A percentile compares a stretch with the other conserved stretches of the same genome.
Evolutionary conservation across 805 yeast species (phyloP).

Genomic region (Candida argentea): DNA sequence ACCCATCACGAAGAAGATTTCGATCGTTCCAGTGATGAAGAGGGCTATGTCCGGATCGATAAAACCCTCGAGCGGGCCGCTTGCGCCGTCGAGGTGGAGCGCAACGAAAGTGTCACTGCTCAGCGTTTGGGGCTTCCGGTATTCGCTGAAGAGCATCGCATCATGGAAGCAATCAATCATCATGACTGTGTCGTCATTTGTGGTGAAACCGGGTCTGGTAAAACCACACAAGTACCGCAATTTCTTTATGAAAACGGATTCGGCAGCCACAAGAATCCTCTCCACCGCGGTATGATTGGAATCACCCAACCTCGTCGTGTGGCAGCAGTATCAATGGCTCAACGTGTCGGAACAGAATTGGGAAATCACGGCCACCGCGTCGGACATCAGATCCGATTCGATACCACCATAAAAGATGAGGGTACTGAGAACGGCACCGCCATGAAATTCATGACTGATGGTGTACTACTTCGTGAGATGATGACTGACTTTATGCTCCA

Average conservation of each 20-base stretch:
- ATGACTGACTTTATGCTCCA: constrained; percentile 73
- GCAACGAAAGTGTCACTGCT: constrained; percentile 58
- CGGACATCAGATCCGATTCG: constrained; percentile 78
- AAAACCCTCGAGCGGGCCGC: constrained; percentile 47
- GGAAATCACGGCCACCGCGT: constrained; percentile 65
- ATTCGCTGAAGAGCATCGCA: constrained; percentile 77
- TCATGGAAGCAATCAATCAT: constrained; percentile 93
- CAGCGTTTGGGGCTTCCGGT: constrained; percentile 75
- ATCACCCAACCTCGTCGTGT: constrained; percentile 93
- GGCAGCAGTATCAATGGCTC: constrained; percentile 88
- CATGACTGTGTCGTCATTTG: constrained; percentile 85
- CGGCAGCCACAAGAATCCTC: constrained; percentile 50
- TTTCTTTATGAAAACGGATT: constrained; percentile 89
- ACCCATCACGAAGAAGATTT: constrained; percentile 56
- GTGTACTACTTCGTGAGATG: constrained; percentile 88
- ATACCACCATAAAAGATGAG: constrained; percentile 48
- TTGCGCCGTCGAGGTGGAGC: constrained; percentile 53
- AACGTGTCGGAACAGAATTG: constrained; percentile 65
- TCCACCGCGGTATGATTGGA: constrained; percentile 84
- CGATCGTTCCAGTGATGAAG: constrained; percentile 59
- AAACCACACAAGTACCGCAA: constrained; percentile 97
- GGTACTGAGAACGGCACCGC: constrained; percentile 43
- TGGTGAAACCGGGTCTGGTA: constrained; percentile 99
- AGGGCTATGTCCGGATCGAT: constrained; percentile 48
- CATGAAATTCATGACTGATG: constrained; percentile 87